Percentiles rank a stretch among this genome's conserved stretches.
phyloP scores from a whole-genome alignment of 2,329 filamentous ascomycete genomes.

The Bipolaris oryzae region DNA sequence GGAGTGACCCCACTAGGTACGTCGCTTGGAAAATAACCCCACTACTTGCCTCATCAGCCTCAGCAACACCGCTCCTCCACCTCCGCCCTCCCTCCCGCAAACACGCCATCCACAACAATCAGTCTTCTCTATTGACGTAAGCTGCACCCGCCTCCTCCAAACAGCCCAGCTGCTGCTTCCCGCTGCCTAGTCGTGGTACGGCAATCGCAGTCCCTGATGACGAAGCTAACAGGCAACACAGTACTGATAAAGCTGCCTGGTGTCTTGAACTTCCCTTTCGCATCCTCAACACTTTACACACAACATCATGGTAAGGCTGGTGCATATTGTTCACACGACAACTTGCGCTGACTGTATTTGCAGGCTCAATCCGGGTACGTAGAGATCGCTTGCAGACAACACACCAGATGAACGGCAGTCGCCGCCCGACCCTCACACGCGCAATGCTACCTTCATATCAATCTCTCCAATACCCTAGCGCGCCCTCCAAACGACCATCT shows the following conservation, averaged over 20 bases:
- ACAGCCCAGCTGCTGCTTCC: slow-evolving; percentile 29
- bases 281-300: slow-evolving; percentile 29
- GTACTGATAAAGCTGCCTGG: slow-evolving; percentile 43
- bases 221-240: slow-evolving; percentile 48
- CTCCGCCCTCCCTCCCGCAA: slow-evolving; percentile 26
- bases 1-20: slow-evolving; percentile 29
- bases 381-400: slow-evolving; percentile 20
- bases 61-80: slow-evolving; percentile 32
- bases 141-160: slow-evolving; percentile 15
- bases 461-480: slow-evolving; percentile 7
- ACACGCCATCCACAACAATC: slow-evolving; percentile 21
- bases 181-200: slow-evolving; percentile 12
- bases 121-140: slow-evolving; percentile 37
- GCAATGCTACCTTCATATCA: slow-evolving; percentile 8
- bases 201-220: slow-evolving; percentile 40
- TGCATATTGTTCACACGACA: neutral
- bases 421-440: slow-evolving; percentile 16
- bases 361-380: slow-evolving; percentile 55
- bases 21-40: slow-evolving; percentile 26
- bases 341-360: slow-evolving; percentile 24
- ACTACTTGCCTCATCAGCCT: slow-evolving; percentile 33
- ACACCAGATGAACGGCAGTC: slow-evolving; percentile 18
- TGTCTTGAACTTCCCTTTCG: slow-evolving; percentile 24
- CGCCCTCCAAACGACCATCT: neutral
- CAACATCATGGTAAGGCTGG: slow-evolving; percentile 44